These are phyloP conservation scores for Rhynchospora breviuscula DNA, from an alignment of 176 grass and related monocot genomes.

Conservation along the genomic window DNA sequence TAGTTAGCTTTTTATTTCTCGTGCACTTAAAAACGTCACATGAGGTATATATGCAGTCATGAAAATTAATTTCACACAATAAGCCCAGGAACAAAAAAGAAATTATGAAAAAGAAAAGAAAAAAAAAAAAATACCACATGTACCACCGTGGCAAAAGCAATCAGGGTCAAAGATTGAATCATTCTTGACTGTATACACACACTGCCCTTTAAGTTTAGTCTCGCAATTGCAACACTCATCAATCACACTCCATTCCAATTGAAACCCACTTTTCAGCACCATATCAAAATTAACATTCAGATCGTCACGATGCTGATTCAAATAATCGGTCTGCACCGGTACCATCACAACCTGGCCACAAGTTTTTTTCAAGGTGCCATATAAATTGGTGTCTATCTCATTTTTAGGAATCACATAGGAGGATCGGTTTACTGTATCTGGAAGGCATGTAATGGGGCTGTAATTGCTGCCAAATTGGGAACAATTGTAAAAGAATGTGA, in stretches of 20 bases:
- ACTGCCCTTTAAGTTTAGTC: not conserved
- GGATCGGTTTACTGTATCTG: too few species aligned
- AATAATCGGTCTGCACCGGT: conserved; percentile 12
- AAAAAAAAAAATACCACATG: not conserved
- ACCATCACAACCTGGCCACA: conserved; percentile 1
- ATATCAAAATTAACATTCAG: not conserved
- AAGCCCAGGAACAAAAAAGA: too few species aligned
- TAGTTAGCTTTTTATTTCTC: too few species aligned
- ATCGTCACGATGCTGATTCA: not conserved
- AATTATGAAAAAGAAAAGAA: too few species aligned
- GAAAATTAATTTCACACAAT: too few species aligned
- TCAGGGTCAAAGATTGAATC: not conserved
- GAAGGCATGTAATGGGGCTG: not conserved
- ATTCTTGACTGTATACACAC: conserved; percentile 13
- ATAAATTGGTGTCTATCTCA: not conserved
- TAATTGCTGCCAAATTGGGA: not conserved
- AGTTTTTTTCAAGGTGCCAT: not conserved
- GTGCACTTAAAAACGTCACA: too few species aligned
- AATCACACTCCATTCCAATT: conserved; percentile 31
- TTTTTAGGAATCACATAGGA: not conserved
- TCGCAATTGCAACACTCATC: not conserved
- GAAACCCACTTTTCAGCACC: conserved; percentile 37
- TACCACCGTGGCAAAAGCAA: conserved; percentile 32
- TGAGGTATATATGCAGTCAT: too few species aligned
- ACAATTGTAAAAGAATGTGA: conserved; percentile 45